Base-by-base conservation (phyloP, 306 rosid species). In the Vigna radiata region DNA sequence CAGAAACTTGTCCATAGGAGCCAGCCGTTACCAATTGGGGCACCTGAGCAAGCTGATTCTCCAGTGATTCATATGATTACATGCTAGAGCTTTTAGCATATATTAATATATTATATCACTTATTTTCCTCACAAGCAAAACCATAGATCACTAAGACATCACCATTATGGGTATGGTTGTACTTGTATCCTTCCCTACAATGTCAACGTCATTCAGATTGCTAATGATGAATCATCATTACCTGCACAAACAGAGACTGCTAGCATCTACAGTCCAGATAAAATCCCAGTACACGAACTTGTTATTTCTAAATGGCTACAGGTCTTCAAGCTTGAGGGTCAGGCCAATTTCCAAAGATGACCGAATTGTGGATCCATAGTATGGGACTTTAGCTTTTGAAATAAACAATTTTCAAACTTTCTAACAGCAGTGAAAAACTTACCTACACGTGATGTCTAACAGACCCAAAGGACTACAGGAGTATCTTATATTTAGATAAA, bases 271-370 rank as follows among this genome's bases (percentile, higher is more conserved):
- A 47, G 52, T 18, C 21, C 31, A 44, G 49, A 77, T 27, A 29
- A 29, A 60, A 43, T 17, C 53, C 47, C 53, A 66, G 69, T 50
- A 69, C 19, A 69, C 14, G 62, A 29, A 68, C 39, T 58, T 78
- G 62, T 59, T 70, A 78, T 70, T 59, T 47, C 53, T 47, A 77
- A 31, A 78, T 59, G 53, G 44, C 23, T 18, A 68, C 29, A 77
- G 47, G 47, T 33, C 43, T 68, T 17, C 72, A 33, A 78, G 54
- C 16, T 31, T 3, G 41, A 69, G 1, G 46, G 41, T 33, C 36
- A 25, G 18, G 55, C 12, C 31, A 68, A 50, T 68, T 31, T 55
- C 52, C 74, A 59, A 70, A 47, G 47, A 59, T 52, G 17, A 49
- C 17, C 6, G 7, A 59, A 47, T 21, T 19, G 11, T 31, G 44